Percentiles rank a stretch among this genome's conserved stretches.
Evolutionary conservation across 1,284 basidiomycete species (phyloP).

Genomic region (Phlebopus sp.): DNA sequence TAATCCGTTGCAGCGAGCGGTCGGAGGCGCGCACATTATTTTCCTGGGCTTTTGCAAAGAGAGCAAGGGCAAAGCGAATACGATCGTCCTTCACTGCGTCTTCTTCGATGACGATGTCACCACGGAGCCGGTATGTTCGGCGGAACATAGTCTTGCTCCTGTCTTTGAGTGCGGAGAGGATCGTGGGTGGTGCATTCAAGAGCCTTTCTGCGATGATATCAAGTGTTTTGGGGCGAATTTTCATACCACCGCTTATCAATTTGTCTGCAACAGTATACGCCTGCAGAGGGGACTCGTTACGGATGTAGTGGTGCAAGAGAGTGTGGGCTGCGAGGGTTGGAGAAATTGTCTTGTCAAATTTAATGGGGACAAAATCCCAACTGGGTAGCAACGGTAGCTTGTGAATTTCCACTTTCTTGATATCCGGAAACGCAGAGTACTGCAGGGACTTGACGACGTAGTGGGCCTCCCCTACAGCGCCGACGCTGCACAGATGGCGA

Average conservation of each 20-base stretch:
- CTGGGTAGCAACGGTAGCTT: slow-evolving; percentile 27
- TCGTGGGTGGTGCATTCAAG: slow-evolving; percentile 29
- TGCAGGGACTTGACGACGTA: slow-evolving; percentile 58
- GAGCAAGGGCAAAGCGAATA: slow-evolving; percentile 49
- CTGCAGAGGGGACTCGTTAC: slow-evolving; percentile 43
- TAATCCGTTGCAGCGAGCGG: slow-evolving; percentile 56
- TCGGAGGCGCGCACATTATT: slow-evolving; percentile 53
- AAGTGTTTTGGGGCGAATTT: slow-evolving; percentile 46
- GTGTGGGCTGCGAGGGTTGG: slow-evolving; percentile 58
- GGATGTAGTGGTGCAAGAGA: slow-evolving; percentile 61
- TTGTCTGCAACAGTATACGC: slow-evolving; percentile 48
- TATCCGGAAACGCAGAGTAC: slow-evolving; percentile 34
- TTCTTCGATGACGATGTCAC: slow-evolving; percentile 18
- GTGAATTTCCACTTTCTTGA: slow-evolving; percentile 14
- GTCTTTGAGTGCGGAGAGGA: slow-evolving; percentile 26
- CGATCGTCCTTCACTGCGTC: slow-evolving; percentile 33
- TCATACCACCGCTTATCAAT: slow-evolving; percentile 53
- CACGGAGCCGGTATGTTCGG: slow-evolving; percentile 8
- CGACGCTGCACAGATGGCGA: slow-evolving; percentile 42
- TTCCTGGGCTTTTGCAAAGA: slow-evolving; percentile 53
- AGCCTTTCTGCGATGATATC: slow-evolving; percentile 41
- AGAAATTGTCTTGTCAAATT: slow-evolving; percentile 50
- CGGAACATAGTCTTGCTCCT: slow-evolving; percentile 15
- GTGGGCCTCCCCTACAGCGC: slow-evolving; percentile 49
- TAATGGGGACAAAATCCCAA: slow-evolving; percentile 39